phyloP scores from a whole-genome alignment of 2,329 filamentous ascomycete species.

The Aspergillus sp. region DNA sequence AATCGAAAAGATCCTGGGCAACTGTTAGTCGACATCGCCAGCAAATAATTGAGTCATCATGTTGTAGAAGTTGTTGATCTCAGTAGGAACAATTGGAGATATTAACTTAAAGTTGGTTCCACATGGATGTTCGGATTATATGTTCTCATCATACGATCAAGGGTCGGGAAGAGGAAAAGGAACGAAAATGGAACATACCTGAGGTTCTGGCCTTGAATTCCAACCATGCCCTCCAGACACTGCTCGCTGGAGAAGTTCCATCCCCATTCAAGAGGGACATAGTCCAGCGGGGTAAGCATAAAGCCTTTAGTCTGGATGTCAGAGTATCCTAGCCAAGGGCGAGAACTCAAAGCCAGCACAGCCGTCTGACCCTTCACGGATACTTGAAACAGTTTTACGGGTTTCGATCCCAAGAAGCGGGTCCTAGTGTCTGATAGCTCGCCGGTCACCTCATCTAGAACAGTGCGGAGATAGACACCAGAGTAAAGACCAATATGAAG shows the following conservation, averaged over 20 bases:
- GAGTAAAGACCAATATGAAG: constrained; percentile 95
- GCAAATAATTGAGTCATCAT: neutral
- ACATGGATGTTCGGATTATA: constrained; percentile 38
- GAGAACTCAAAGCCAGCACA: constrained; percentile 83
- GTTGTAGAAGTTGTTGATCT: constrained; percentile 39
- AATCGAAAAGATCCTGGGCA: constrained; percentile 76
- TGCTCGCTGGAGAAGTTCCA: constrained; percentile 97
- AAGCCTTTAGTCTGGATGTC: constrained; percentile 84
- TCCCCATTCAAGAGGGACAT: constrained; percentile 83
- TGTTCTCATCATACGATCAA: constrained; percentile 47
- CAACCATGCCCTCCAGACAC: constrained; percentile 89
- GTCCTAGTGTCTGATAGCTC: constrained; percentile 93
- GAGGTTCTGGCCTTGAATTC: constrained; percentile 83
- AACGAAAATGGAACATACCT: constrained; percentile 58
- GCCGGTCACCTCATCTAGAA: constrained; percentile 91
- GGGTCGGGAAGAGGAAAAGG: constrained; percentile 7
- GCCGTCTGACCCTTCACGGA: constrained; percentile 80
- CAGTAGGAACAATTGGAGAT: constrained; percentile 97
- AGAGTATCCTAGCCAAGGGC: constrained; percentile 94
- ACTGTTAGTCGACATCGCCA: constrained; percentile 7
- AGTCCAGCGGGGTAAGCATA: constrained; percentile 87
- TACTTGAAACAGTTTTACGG: constrained; percentile 88
- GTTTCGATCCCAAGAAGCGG: constrained; percentile 87
- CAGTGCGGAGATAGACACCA: constrained; percentile 91
- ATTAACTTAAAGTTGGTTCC: constrained; percentile 47